Conservation (phyloP, 495 filamentous ascomycete genomes). For the Xylaria sp. region DNA sequence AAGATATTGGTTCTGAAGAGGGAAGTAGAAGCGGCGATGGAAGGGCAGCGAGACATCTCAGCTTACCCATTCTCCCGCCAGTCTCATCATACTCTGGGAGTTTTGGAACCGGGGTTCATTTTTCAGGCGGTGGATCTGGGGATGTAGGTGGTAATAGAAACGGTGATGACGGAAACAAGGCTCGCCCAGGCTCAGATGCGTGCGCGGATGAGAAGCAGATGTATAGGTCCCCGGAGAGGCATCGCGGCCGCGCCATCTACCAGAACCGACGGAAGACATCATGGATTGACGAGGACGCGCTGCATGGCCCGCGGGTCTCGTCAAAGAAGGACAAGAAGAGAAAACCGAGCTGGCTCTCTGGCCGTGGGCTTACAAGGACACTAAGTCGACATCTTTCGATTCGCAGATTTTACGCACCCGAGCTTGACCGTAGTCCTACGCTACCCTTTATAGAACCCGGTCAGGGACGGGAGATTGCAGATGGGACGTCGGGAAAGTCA, state of each 20-base stretch:
- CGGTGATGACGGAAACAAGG: not conserved
- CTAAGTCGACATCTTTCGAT: slow-evolving; percentile 37
- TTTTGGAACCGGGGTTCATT: not conserved
- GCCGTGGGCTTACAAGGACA: slow-evolving; percentile 30
- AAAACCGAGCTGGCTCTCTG: slow-evolving; percentile 36
- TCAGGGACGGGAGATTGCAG: not conserved
- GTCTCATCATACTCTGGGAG: not conserved
- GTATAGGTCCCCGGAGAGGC: slow-evolving; percentile 35
- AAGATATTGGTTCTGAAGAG: not conserved
- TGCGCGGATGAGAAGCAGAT: slow-evolving; percentile 13
- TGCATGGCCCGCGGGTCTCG: slow-evolving; percentile 49
- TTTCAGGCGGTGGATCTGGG: slow-evolving; percentile 7
- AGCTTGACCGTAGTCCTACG: slow-evolving; percentile 35
- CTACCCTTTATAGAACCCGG: slow-evolving; percentile 34
- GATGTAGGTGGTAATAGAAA: not conserved
- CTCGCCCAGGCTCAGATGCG: slow-evolving; percentile 16
- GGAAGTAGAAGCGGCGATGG: not conserved
- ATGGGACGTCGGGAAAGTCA: not conserved
- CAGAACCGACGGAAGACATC: slow-evolving; percentile 39
- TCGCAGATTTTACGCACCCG: slow-evolving; percentile 30
- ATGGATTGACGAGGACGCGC: slow-evolving; percentile 53
- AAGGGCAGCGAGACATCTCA: slow-evolving; percentile 11
- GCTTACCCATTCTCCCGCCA: slow-evolving; percentile 17
- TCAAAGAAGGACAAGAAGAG: slow-evolving; percentile 30
- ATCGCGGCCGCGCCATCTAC: slow-evolving; percentile 35